These are phyloP conservation scores for Dorcoceras hygrometricum DNA, from an alignment of 257 asterid species.

Conservation along the genomic window DNA sequence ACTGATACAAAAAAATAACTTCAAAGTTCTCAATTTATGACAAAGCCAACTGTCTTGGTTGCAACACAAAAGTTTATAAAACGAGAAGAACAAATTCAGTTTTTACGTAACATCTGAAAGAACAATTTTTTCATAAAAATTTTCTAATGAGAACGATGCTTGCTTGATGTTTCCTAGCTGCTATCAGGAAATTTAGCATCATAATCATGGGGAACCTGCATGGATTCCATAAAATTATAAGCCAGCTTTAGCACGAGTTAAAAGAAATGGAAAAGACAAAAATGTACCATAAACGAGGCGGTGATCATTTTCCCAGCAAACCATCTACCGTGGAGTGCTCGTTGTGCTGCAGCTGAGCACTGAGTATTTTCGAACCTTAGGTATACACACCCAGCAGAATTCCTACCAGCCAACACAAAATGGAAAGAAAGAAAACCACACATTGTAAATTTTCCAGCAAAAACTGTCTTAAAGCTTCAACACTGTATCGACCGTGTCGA, in stretches of 20 bases:
- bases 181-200: constrained; percentile 50
- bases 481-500: not conserved
- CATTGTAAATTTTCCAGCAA: not conserved
- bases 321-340: constrained; percentile 77
- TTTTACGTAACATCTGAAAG: not conserved
- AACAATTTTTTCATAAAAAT: constrained; percentile 8
- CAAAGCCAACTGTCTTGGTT: not conserved
- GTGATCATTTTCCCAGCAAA: constrained; percentile 80
- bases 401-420: constrained; percentile 33
- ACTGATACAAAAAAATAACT: not conserved
- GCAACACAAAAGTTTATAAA: not conserved
- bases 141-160: not conserved
- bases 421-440: not conserved
- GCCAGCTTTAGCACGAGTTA: not conserved
- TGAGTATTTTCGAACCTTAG: constrained; percentile 53
- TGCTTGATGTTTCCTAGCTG: constrained; percentile 33
- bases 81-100: not conserved
- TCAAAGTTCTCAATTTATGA: not conserved
- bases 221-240: not conserved
- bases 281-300: constrained; percentile 60
- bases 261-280: not conserved
- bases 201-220: constrained; percentile 46
- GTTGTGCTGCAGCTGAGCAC: constrained; percentile 59
- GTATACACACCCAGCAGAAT: constrained; percentile 61
- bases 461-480: not conserved